Base-by-base conservation (phyloP, 495 filamentous ascomycete species). In the Penicillium salamii region DNA sequence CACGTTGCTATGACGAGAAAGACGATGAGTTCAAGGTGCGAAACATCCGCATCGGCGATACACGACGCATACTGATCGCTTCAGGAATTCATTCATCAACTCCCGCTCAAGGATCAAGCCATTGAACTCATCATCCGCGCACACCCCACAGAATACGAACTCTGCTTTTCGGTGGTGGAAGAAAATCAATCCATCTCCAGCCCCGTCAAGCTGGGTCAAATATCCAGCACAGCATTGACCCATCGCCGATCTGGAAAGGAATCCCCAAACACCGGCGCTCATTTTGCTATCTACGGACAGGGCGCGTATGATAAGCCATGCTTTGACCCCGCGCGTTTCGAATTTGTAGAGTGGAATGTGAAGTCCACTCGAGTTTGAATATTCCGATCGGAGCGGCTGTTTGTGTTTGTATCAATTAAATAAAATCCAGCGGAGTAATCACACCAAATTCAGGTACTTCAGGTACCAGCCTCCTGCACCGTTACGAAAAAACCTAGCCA, bases 291-390 rank as follows among this genome's bases (percentile, higher is more conserved):
- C 5, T 49, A 49, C 14, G 46, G 21, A 9, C 46, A 40, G 9
- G 46, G 46, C 38, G 21, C 46, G 7, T 49, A 41, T 20, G 46
- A 49, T 23, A 49, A 49, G 9, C 36, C 46, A 29, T 41, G 46
- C 21, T 40, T 49, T 11, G 19, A 49, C 7, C 46, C 46, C 2
- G 46, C 46, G 15, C 46, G 38, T 33, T 49, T 41, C 11, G 23
- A 39, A 2, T 49, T 41, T 40, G 46, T 34, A 11, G 33, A 49
- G 11, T 49, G 36, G 46, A 49, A 32, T n/a, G 24, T 24, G 29
- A 17, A 6, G 33, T 19, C 21, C 6, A 45, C 18, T 5, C 9
- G 9, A 28, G n/a, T n/a, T n/a, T n/a, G n/a, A n/a, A n/a, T n/a
- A n/a, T n/a, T n/a, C n/a, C n/a, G n/a, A n/a, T n/a, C n/a, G n/a